Evolutionary conservation across 805 yeast species (phyloP), one percentile per base, ranked within the genome.

Genomic region (Ogataea glucozyma): DNA sequence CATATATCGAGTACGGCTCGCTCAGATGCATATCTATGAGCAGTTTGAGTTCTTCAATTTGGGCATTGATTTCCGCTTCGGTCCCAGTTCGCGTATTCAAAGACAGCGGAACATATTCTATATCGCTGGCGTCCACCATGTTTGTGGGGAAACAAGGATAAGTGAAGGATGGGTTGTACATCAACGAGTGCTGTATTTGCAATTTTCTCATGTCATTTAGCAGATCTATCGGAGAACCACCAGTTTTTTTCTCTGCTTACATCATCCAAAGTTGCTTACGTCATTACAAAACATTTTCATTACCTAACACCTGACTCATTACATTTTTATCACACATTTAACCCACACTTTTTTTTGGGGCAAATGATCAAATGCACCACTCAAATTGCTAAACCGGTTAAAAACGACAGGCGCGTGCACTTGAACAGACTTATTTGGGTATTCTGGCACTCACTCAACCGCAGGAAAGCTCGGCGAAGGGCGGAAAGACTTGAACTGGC

Each of bases 1-100:
- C 97, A 57, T 88, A 93, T 14, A 88, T 76, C 4, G 97, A 90
- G 61, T 93, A 93, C 0, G 99, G 98, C 63, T 93, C 99, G 21
- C 93, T 83, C 29, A 93, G 70, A 61, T 90, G 93, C 9, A 69
- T 71, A 30, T 83, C 78, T 9, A 91, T 82, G 35, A 91, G 70
- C 9, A 59, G 57, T 53, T 78, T 74, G 11, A 85, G 68, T 21
- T 70, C 72, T 10, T 67, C 60, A 46, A 83, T 72, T 47, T 83
- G 79, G 2, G 55, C 26, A 39, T 61, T 60, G n/a, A 60, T 57
- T 14, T 42, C 51, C 9, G 47, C 49, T 13, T 40, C 31, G 10
- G 44, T 33, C 5, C 35, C 19, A 20, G 23, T 31, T 2, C 43
- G 9, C 4, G 52, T 45, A 34, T 60, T 60, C 18, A 61, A 39